Percentiles rank a stretch among this genome's conserved stretches.
phyloP scores from a whole-genome alignment of 2,329 filamentous ascomycete species.

The Macrophomina phaseolina region DNA sequence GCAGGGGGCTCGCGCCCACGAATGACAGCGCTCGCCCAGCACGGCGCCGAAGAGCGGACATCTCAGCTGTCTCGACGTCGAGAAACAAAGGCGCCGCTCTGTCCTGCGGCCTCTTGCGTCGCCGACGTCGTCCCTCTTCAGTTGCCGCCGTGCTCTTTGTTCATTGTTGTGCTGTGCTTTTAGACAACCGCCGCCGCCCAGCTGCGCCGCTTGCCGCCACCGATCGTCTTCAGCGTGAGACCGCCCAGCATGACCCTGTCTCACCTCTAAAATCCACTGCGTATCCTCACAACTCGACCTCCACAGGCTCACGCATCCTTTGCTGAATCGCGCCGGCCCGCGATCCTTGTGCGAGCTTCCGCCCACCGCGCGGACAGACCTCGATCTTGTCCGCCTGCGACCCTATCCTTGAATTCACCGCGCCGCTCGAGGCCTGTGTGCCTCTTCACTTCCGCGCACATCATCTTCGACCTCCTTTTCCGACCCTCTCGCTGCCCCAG shows the following conservation, averaged over 20 bases:
- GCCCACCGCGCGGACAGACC: conserved; percentile 1
- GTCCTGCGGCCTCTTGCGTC: conserved; percentile 16
- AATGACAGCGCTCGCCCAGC: conserved; percentile 18
- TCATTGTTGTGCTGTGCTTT: not conserved
- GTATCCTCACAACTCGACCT: conserved; percentile 20
- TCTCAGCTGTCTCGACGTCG: conserved; percentile 24
- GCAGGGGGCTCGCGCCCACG: conserved; percentile 17
- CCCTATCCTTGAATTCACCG: conserved; percentile 8
- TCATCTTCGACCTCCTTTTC: conserved; percentile 18
- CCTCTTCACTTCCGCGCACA: not conserved
- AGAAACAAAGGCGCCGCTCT: conserved; percentile 22
- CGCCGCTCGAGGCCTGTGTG: conserved; percentile 9
- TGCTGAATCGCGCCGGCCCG: conserved; percentile 25
- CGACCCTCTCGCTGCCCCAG: conserved; percentile 4
- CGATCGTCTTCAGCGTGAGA: conserved; percentile 17
- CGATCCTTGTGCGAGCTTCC: conserved; percentile 24
- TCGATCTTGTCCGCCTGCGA: conserved; percentile 5
- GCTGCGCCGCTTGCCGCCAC: conserved; percentile 4
- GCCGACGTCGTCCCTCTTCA: conserved; percentile 4
- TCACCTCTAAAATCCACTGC: conserved; percentile 22
- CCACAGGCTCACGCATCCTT: conserved; percentile 10
- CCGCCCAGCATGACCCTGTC: conserved; percentile 24
- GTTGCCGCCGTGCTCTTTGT: conserved; percentile 9
- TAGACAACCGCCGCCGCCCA: conserved; percentile 3
- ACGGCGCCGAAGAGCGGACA: conserved; percentile 12